Evolutionary conservation across 306 rosid genomes (phyloP).

Genomic region (Quillaja saponaria): DNA sequence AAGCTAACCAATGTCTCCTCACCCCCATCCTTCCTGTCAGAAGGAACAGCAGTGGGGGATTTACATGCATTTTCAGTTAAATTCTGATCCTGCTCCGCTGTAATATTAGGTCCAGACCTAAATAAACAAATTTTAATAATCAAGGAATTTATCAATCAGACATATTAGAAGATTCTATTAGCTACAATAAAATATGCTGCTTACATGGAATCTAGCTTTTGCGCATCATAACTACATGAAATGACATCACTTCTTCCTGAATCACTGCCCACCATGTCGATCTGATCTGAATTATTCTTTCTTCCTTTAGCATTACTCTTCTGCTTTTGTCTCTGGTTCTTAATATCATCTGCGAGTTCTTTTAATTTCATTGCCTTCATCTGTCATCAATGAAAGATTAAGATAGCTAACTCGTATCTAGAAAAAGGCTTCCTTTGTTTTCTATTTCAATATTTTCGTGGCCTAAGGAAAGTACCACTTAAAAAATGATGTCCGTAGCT

Average conservation of each 20-base stretch:
- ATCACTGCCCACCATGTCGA: conserved; percentile 33
- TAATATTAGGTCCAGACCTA: conserved; percentile 53
- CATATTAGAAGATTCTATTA: conserved; percentile 11
- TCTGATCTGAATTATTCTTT: conserved; percentile 37
- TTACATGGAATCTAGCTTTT: conserved; percentile 71
- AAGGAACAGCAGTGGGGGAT: conserved; percentile 1
- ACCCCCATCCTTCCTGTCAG: conserved; percentile 25
- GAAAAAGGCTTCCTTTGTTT: no score
- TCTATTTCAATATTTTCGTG: no score
- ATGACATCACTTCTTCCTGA: conserved; percentile 35
- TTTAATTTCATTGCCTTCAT: conserved; percentile 69
- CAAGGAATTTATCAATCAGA: conserved; percentile 10
- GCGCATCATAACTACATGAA: conserved; percentile 33
- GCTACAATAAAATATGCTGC: conserved; percentile 22
- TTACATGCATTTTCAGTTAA: conserved; percentile 14
- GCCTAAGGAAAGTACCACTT: no score
- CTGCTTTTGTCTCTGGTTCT: conserved; percentile 69
- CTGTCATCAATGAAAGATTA: conserved; percentile 36
- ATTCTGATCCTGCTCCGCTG: conserved; percentile 38
- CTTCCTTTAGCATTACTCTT: conserved; percentile 46
- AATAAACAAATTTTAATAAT: conserved; percentile 23
- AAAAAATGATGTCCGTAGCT: background rate
- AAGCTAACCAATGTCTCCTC: conserved; percentile 38
- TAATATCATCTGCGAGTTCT: conserved; percentile 65
- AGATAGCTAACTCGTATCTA: no score